Base-by-base conservation (phyloP, 2,329 filamentous ascomycete species). In the Pseudogymnoascus sp. region DNA sequence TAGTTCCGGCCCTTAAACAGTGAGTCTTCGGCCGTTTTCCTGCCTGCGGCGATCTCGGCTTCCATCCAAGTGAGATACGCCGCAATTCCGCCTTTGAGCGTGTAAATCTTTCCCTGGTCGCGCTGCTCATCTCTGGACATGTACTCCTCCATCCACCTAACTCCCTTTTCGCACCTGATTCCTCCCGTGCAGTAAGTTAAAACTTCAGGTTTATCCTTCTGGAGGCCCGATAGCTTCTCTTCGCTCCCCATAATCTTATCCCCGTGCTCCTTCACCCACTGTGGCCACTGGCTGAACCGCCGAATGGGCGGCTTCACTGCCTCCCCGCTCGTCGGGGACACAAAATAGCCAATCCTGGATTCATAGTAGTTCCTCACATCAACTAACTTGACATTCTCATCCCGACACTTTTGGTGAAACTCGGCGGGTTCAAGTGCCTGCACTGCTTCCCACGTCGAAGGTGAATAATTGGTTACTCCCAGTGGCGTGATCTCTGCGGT, bases 291-390 rank as follows among this genome's bases (percentile, higher is more conserved):
- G 2, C 68, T 69, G 61, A 74, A 74, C 9, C 72, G 66, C 59
- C 72, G 65, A 13, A 74, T 71, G 10, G 64, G 65, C 2, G 72
- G 72, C 53, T 68, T 65, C 46, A 73, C 29, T 7, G 72, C 72
- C 38, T 71, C 64, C 2, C 69, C 68, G 0, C 66, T 70, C 21
- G 62, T 65, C 0, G 72, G 71, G 38, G 69, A 62, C 3, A 72
- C 63, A 31, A 74, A 74, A 65, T 71, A 73, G 1, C 72, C 72
- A 64, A 74, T 74, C 4, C 71, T 66, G 4, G 70, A 72, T 60
- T 74, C 72, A 26, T 74, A 74, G 64, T 73, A 67, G 64, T 74
- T 74, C 17, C 72, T 64, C 11, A 73, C 67, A 66, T 74, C 72
- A 13, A 74, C 23, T 11, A 74, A 62, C 19, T 71, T 23, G 6